Evolutionary conservation across 306 rosid genomes (phyloP), one percentile per base, ranked within the genome.

Genomic region (Cucurbita ficifolia): DNA sequence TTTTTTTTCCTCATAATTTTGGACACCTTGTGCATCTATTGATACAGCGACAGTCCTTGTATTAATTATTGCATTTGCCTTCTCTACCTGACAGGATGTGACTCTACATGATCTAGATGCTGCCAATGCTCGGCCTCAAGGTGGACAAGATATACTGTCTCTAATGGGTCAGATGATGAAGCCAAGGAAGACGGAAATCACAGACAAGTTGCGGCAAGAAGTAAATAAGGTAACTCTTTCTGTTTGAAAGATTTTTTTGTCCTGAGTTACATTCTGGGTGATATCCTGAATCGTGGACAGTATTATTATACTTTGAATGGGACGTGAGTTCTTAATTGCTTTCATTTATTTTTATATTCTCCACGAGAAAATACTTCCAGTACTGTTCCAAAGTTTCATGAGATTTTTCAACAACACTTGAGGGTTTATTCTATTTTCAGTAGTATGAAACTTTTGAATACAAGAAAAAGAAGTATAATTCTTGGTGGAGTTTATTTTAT

Each of bases 151-250:
- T 82, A 89, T 94, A 80, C 80, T 94, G 53, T 91, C 99, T 75
- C 81, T 94, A 52, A 91, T 94, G 99, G 97, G 99, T 73, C 99
- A 94, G 86, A 94, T 94, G 99, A 91, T 91, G 97, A 94, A 94
- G 79, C 97, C 99, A 54, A 84, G 95, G 82, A 94, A 94, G 84
- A 91, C 96, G 17, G 73, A 68, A 70, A 70, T 70, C 45, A 70
- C 74, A 49, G 74, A 70, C 46, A 70, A 70, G 74, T 50, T 70
- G 59, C 74, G 74, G 74, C 74, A 70, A 70, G 74, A 70, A 70
- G 17, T 70, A 70, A 49, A 70, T 50, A 70, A 70, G 74, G 74
- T 70, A 29, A 10, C 29, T 13, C 46, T 33, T 69, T 48, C 24
- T 69, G 57, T 69, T 24, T 29, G 22, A 49, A 65, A 19, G 53